Base-by-base conservation (phyloP, 208 protist genomes). In the Dictyostelium gargantuum region DNA sequence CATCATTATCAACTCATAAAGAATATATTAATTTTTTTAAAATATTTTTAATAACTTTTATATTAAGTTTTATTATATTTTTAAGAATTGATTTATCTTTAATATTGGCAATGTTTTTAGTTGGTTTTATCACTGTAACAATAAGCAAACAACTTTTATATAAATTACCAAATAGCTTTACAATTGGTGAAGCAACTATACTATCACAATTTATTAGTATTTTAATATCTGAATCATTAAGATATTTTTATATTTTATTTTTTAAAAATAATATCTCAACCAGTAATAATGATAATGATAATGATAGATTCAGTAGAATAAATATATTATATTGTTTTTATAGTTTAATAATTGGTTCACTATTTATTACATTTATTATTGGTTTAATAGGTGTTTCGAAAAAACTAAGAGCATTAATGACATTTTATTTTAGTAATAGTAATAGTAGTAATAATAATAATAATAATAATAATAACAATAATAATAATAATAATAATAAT, bases 141-240 rank as follows among this genome's bases (percentile, higher is more conserved):
- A 21, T 44, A 50, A 72, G 8, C 13, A 48, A 50, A 50, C 17
- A n/a, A 19, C 32, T 85, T 23, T 42, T 73, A 56, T 15, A 72
- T 42, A 32, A 74, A 26, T 74, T 85, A 38, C 48, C 15, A 35
- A 42, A 26, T 74, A 85, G 81, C 26, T 86, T 86, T 76, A 86
- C 81, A 63, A 15, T 86, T 23, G 61, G 81, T 8, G 81, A 86
- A 48, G 81, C 81, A 63, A 76, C 81, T 19, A 50, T 86, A 32
- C 11, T 86, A 13, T 19, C 66, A 13, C 81, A 86, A 61, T 17
- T 86, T 13, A 29, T 86, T 23, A 29, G 17, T 17, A 17, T 32
- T 13, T 35, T 86, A 21, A 61, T 61, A 23, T 32, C n/a, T 2
- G 66, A 74, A 76, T 58, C 81, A 35, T 13, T 58, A 40, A 63